These are phyloP conservation scores for Saccharomyces hybrid DNA, from an alignment of 1,139 yeast species.

Conservation along the genomic window DNA sequence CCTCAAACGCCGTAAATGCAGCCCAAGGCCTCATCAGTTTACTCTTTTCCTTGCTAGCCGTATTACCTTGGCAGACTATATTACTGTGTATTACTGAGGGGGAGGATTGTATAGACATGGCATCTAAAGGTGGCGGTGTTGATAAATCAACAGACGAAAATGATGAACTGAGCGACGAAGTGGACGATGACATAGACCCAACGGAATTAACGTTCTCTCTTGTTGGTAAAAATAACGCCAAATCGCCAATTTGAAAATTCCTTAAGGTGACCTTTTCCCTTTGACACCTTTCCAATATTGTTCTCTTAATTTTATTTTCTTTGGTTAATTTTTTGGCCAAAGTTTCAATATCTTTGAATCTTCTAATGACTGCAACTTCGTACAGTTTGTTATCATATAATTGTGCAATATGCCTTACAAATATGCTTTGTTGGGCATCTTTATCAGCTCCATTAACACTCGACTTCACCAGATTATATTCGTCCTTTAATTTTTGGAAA, in stretches of 20 bases:
- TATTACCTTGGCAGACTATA: background rate
- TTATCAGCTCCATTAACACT: constrained; percentile 10
- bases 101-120: constrained; percentile 6
- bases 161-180: constrained; percentile 24
- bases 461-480: constrained; percentile 14
- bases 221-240: constrained; percentile 79
- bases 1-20: constrained; percentile 30
- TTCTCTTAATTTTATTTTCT: constrained; percentile 55
- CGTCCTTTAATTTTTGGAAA: constrained; percentile 16
- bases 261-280: constrained; percentile 54
- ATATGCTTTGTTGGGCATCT: constrained; percentile 20
- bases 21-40: constrained; percentile 25
- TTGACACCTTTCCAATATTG: constrained; percentile 33
- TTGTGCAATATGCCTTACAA: constrained; percentile 23
- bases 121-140: constrained; percentile 26
- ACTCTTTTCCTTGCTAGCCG: constrained; percentile 6
- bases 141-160: constrained; percentile 31
- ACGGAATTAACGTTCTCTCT: constrained; percentile 27
- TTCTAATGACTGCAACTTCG: constrained; percentile 57
- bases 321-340: constrained; percentile 78
- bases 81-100: background rate
- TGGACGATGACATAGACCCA: constrained; percentile 34
- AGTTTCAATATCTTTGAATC: constrained; percentile 88
- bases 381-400: constrained; percentile 38
- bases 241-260: constrained; percentile 59